Evolutionary conservation across 495 filamentous ascomycete genomes (phyloP).

Genomic region (Penicillium arizonense): DNA sequence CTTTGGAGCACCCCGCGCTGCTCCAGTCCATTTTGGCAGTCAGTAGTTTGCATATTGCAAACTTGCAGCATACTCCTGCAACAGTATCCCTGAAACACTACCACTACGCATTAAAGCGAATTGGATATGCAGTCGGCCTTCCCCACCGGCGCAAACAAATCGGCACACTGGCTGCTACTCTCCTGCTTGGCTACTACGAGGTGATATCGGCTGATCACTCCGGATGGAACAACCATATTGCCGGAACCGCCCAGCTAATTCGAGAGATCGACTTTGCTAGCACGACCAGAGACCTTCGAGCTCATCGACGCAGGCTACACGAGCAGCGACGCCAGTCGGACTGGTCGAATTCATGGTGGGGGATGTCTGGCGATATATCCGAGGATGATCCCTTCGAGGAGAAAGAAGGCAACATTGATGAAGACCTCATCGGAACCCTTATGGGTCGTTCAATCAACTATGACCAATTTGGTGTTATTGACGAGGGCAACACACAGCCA

Average conservation of each 20-base stretch:
- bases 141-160: conserved; percentile 69
- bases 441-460: conserved; percentile 45
- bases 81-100: conserved; percentile 91
- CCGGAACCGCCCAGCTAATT: conserved; percentile 78
- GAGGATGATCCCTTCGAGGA: conserved; percentile 46
- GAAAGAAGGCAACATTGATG: conserved; percentile 41
- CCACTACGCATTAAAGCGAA: conserved; percentile 74
- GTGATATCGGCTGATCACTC: conserved; percentile 92
- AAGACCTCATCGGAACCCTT: conserved; percentile 41
- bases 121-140: conserved; percentile 72
- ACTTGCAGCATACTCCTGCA: conserved; percentile 65
- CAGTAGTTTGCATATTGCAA: conserved; percentile 84
- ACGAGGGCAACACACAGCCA: conserved; percentile 17
- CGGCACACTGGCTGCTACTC: conserved; percentile 80
- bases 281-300: conserved; percentile 68
- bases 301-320: conserved; percentile 37
- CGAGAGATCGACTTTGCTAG: conserved; percentile 76
- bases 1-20: conserved; percentile 78
- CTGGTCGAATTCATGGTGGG: conserved; percentile 11
- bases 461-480: conserved; percentile 45
- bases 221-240: conserved; percentile 92
- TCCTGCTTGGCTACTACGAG: conserved; percentile 91
- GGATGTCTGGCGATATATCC: conserved; percentile 9
- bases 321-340: conserved; percentile 22
- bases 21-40: conserved; percentile 91